Conservation (phyloP, 495 filamentous ascomycete genomes). For the Annulohypoxylon moriforme region DNA sequence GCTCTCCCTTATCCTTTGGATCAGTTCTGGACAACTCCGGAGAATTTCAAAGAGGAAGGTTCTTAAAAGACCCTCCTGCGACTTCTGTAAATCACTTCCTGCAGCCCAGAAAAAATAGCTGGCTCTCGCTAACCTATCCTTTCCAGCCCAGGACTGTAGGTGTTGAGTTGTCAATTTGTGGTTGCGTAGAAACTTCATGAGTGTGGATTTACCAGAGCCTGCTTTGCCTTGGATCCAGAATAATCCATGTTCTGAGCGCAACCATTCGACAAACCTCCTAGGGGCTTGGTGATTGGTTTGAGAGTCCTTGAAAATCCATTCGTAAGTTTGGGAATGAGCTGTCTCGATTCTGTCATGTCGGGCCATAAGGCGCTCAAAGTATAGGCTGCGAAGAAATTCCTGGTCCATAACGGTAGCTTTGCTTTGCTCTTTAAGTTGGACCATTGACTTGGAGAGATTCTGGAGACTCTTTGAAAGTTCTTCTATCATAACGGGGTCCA, state of each 20-base stretch:
- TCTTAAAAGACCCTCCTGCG: slow-evolving; percentile 57
- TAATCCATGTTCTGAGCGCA: slow-evolving; percentile 13
- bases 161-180: slow-evolving; percentile 25
- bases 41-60: slow-evolving; percentile 56
- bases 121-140: slow-evolving; percentile 35
- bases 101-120: slow-evolving; percentile 61
- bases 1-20: background rate
- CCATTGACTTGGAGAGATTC: background rate
- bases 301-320: slow-evolving; percentile 17
- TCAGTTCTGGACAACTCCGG: slow-evolving; percentile 35
- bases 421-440: background rate
- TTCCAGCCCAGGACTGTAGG: slow-evolving; percentile 44
- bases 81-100: slow-evolving; percentile 53
- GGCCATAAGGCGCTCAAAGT: slow-evolving; percentile 5
- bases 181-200: slow-evolving; percentile 41
- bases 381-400: slow-evolving; percentile 1
- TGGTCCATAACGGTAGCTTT: background rate
- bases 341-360: slow-evolving; percentile 14
- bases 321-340: slow-evolving; percentile 26
- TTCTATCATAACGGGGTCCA: background rate
- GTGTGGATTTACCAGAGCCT: slow-evolving; percentile 45
- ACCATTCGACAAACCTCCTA: slow-evolving; percentile 29
- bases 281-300: background rate
- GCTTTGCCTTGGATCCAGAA: slow-evolving; percentile 45
- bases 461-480: background rate